These are phyloP conservation scores for Eimeria maxima DNA, from an alignment of 169 alveolate genomes.

Conservation along the genomic window DNA sequence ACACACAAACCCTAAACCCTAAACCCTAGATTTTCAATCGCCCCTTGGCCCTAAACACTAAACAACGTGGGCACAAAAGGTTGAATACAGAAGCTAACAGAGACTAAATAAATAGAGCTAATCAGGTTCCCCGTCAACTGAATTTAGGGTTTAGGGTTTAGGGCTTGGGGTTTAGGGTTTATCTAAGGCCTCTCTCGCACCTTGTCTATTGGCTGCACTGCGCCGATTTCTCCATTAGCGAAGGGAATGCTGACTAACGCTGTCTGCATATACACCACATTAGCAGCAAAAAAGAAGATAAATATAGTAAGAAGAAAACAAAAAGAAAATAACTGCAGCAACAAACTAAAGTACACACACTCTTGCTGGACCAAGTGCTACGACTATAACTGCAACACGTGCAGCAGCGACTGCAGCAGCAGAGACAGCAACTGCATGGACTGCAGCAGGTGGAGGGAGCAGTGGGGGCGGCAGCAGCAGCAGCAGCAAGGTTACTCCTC, in stretches of 20 bases:
- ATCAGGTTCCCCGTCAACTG: no score
- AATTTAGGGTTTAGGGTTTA: no score
- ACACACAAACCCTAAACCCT: neutral
- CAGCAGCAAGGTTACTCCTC: neutral
- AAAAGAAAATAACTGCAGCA: neutral
- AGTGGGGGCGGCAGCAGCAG: neutral
- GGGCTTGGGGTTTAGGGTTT: no score
- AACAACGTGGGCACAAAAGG: no score
- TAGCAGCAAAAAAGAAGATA: neutral
- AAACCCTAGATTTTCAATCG: no score
- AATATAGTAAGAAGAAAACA: neutral
- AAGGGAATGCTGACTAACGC: constrained; percentile 72
- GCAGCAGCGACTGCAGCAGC: neutral
- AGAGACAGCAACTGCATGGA: neutral
- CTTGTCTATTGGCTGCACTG: constrained; percentile 71
- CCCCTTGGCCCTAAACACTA: no score
- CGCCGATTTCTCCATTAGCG: constrained; percentile 75
- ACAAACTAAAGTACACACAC: neutral
- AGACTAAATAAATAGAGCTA: no score
- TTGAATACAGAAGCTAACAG: no score
- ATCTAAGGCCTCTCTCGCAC: neutral
- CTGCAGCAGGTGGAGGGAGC: neutral
- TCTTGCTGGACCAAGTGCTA: no score
- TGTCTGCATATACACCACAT: neutral
- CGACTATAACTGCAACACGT: neutral